Evolutionary conservation across 2,329 filamentous ascomycete species (phyloP).

Genomic region (Pseudogymnoascus pannorum): DNA sequence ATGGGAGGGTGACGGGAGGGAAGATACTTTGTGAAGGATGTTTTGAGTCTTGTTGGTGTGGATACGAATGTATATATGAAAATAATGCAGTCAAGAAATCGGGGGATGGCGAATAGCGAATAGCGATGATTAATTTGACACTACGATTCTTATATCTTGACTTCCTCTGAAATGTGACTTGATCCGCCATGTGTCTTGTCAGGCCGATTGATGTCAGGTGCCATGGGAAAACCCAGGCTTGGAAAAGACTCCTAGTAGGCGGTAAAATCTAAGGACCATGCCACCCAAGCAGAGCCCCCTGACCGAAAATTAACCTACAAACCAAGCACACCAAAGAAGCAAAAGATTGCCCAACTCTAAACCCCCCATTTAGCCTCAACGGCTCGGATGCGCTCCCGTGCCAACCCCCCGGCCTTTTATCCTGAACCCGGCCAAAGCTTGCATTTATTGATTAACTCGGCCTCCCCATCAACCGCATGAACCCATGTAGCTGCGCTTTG

Average conservation of each 20-base stretch:
- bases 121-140: conserved; percentile 7
- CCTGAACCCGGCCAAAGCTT: background rate
- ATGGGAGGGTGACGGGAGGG: background rate
- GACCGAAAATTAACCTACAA: background rate
- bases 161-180: background rate
- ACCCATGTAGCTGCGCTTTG: background rate
- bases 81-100: conserved; percentile 5
- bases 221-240: background rate
- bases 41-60: conserved; percentile 4
- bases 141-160: background rate
- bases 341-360: background rate
- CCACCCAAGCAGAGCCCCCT: background rate
- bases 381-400: background rate
- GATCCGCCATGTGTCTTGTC: background rate
- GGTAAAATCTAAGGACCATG: background rate
- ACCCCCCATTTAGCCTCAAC: background rate
- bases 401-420: background rate
- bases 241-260: background rate
- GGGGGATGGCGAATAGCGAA: background rate
- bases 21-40: background rate
- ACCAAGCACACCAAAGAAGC: background rate
- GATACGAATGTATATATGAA: conserved; percentile 6
- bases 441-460: conserved; percentile 1
- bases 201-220: no score
- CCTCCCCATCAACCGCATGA: background rate